These are phyloP conservation scores for Yarrowia sp. DNA, from an alignment of 805 yeast genomes.

Conservation along the genomic window DNA sequence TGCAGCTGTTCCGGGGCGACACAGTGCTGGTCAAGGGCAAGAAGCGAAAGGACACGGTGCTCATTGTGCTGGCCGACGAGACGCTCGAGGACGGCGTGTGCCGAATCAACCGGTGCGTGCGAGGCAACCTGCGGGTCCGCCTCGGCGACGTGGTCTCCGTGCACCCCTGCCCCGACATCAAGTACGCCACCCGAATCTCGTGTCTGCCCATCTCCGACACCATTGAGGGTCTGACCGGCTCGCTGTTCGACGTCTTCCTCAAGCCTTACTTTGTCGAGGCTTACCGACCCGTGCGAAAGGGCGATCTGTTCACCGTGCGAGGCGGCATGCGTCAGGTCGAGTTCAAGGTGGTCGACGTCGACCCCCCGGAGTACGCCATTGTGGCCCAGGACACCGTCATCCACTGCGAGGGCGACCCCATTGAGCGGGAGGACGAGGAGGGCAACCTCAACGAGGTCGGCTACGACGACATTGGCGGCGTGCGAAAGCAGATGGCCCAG, in stretches of 20 bases:
- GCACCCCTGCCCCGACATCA: conserved; percentile 97
- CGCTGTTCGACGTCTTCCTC: conserved; percentile 91
- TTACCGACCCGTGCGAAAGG: conserved; percentile 97
- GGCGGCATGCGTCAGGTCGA: conserved; percentile 99
- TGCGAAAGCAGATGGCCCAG: conserved; percentile 99
- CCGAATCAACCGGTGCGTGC: conserved; percentile 91
- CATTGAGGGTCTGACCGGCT: conserved; percentile 96
- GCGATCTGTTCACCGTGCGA: conserved; percentile 93
- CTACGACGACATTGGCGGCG: conserved; percentile 98
- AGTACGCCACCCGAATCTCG: conserved; percentile 92
- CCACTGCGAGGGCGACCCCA: conserved; percentile 99
- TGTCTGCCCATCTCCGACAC: conserved; percentile 98
- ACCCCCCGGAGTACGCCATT: conserved; percentile 95
- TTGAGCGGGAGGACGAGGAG: conserved; percentile 97
- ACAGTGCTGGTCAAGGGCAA: conserved; percentile 97
- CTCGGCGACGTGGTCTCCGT: conserved; percentile 90
- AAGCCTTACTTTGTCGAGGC: conserved; percentile 99
- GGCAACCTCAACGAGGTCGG: conserved; percentile 96
- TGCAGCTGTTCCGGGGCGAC: conserved; percentile 96
- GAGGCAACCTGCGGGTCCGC: conserved; percentile 92
- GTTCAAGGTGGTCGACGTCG: conserved; percentile 97
- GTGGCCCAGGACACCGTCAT: conserved; percentile 98
- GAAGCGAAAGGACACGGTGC: conserved; percentile 96
- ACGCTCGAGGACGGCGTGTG: conserved; percentile 96
- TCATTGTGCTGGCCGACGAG: conserved; percentile 94